phyloP scores from a whole-genome alignment of 208 protist genomes.

The Leishmania gerbilli region DNA sequence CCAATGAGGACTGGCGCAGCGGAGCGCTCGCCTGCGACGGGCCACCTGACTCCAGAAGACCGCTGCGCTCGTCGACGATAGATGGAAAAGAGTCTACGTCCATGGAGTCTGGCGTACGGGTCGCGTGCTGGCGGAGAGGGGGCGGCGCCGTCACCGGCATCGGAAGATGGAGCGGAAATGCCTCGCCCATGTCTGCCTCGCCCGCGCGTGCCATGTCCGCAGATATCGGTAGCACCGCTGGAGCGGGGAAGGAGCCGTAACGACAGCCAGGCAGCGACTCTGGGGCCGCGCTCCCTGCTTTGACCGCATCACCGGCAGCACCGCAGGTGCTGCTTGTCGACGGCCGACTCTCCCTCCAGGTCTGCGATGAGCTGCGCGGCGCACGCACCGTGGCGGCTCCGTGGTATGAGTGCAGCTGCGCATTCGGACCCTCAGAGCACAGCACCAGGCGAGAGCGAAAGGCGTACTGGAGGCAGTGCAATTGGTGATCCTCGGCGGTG shows the following conservation, averaged over 20 bases:
- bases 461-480: slow-evolving; percentile 32
- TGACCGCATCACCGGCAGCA: not conserved
- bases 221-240: not conserved
- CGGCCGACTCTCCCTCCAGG: slow-evolving; percentile 3
- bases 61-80: slow-evolving; percentile 1
- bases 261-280: not conserved
- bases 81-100: not conserved
- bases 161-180: slow-evolving; percentile 6
- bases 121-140: slow-evolving; percentile 1
- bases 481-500: slow-evolving; percentile 24
- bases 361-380: slow-evolving; percentile 16
- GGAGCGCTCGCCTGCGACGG: too few species aligned
- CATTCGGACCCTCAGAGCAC: slow-evolving; percentile 66
- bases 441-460: slow-evolving; percentile 29
- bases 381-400: slow-evolving; percentile 32
- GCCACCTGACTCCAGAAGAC: not conserved
- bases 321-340: not conserved
- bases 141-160: slow-evolving; percentile 16
- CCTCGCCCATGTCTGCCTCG: not conserved
- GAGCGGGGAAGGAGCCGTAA: not conserved
- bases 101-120: not conserved
- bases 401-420: slow-evolving; percentile 58
- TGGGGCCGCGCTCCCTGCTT: not conserved
- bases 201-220: not conserved
- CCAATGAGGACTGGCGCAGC: not conserved